These are phyloP conservation scores for Coprinopsis cinerea DNA, from an alignment of 768 basidiomycete species.

Conservation along the genomic window DNA sequence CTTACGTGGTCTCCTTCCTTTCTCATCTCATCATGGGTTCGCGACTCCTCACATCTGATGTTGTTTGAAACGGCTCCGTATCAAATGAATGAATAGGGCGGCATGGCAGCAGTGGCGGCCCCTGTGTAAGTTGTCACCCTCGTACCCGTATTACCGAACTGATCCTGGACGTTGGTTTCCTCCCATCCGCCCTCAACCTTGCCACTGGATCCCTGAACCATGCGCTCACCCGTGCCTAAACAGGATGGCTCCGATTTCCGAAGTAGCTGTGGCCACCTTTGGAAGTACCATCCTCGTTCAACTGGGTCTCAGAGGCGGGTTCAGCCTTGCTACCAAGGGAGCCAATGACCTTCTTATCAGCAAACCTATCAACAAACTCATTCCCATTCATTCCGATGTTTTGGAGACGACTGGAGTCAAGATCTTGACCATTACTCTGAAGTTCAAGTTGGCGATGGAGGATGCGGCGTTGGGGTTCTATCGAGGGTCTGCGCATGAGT, in stretches of 20 bases:
- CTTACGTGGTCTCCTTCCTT: not conserved
- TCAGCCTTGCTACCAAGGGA: slow-evolving; percentile 41
- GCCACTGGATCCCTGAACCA: not conserved
- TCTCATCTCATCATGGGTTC: too few species aligned
- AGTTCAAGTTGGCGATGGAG: slow-evolving; percentile 49
- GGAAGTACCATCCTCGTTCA: slow-evolving; percentile 58
- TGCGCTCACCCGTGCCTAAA: not conserved
- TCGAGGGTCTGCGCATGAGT: slow-evolving; percentile 54
- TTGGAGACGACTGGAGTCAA: slow-evolving; percentile 57
- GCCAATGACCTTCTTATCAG: slow-evolving; percentile 50
- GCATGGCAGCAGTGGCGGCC: slow-evolving; percentile 36
- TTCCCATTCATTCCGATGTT: slow-evolving; percentile 47
- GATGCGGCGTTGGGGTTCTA: slow-evolving; percentile 60
- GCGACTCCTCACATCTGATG: too few species aligned
- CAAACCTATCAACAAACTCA: slow-evolving; percentile 38
- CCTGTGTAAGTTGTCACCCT: slow-evolving; percentile 25
- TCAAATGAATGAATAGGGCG: slow-evolving; percentile 25
- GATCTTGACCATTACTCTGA: slow-evolving; percentile 51
- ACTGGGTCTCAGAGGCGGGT: slow-evolving; percentile 47
- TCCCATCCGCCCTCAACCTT: slow-evolving; percentile 5
- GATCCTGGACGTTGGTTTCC: too few species aligned
- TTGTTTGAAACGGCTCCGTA: too few species aligned
- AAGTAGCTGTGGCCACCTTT: slow-evolving; percentile 42
- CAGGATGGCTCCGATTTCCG: slow-evolving; percentile 50
- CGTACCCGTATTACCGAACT: too few species aligned